Evolutionary conservation across 495 filamentous ascomycete species (phyloP), one percentile per base, ranked within the genome.

Genomic region (Apiosordaria backusii): DNA sequence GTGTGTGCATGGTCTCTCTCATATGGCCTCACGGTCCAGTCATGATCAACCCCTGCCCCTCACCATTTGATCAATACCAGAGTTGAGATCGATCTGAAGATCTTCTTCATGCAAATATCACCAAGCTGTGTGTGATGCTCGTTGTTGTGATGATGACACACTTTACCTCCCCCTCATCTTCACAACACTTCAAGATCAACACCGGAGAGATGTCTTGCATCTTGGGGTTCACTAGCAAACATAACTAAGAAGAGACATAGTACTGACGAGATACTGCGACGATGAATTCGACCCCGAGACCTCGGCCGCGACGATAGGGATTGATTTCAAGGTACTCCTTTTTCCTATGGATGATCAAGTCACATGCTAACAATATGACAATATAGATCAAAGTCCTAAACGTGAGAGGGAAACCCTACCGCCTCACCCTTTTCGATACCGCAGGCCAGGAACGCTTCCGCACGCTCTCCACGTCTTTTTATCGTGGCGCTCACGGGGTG

Each of bases 401-500:
- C 45, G 79, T 87, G 64, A 78, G 81, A 57, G 85, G 83, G 61
- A 83, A 82, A 68, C 75, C 80, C 21, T 86, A 87, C 64, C 78
- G 82, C 50, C 65, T 88, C 18, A 84, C 83, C 50, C 78, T 88
- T 52, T 86, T 87, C 66, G 86, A 88, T 62, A 87, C 85, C 15
- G 79, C 80, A 57, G 82, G 83, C 21, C 82, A 85, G 78, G 86
- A 88, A 68, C 75, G 86, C 22, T 87, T 87, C 74, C 84, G 84
- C 64, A 85, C 86, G 7, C 78, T 88, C 54, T 86, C 85, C 3
- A 86, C 82, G 63, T 82, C 78, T 65, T 87, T 86, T 74, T 87
- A 88, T 76, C 84, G 86, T 29, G 84, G 84, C 57, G 84, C 85
- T 3, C 85, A 87, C 65, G 86, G 78, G 66, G 82, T 87, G 62